These are phyloP conservation scores for Pugionium cornutum DNA, from an alignment of 345 rosid species.

Conservation along the genomic window DNA sequence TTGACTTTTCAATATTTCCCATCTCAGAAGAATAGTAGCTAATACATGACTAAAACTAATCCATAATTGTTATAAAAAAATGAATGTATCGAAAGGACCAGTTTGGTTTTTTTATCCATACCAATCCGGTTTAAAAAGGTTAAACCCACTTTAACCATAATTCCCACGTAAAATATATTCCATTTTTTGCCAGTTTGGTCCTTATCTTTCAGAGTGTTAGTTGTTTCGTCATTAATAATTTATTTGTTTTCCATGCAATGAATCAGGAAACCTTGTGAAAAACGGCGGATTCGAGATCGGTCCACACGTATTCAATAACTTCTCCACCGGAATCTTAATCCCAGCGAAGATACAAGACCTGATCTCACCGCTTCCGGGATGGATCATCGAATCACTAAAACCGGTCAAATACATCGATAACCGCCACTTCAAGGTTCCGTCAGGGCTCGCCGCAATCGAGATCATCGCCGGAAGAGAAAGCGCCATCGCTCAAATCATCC, in stretches of 20 bases:
- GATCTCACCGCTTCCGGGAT: conserved; percentile 79
- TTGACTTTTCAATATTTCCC: no score
- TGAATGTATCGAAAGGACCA: no score
- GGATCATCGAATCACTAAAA: conserved; percentile 87
- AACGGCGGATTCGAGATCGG: conserved; percentile 83
- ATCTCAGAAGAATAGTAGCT: neutral
- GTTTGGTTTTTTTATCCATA: neutral
- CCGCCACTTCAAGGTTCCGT: conserved; percentile 64
- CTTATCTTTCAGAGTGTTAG: neutral
- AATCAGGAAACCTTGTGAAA: conserved; percentile 56
- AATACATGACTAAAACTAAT: neutral
- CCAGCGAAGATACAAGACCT: conserved; percentile 55
- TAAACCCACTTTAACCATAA: neutral
- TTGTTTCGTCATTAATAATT: neutral
- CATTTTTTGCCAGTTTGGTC: neutral
- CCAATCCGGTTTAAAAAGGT: neutral
- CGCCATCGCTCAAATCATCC: conserved; percentile 72
- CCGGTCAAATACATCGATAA: conserved; percentile 75
- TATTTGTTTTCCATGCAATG: neutral
- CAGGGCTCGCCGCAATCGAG: conserved; percentile 63
- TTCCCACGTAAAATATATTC: neutral
- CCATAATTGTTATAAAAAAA: no score
- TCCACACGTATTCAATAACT: conserved; percentile 77
- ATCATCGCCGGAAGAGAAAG: conserved; percentile 84
- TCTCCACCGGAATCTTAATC: conserved; percentile 74